These are phyloP conservation scores for Suillus subalutaceus DNA, from an alignment of 768 basidiomycete species.

Conservation along the genomic window DNA sequence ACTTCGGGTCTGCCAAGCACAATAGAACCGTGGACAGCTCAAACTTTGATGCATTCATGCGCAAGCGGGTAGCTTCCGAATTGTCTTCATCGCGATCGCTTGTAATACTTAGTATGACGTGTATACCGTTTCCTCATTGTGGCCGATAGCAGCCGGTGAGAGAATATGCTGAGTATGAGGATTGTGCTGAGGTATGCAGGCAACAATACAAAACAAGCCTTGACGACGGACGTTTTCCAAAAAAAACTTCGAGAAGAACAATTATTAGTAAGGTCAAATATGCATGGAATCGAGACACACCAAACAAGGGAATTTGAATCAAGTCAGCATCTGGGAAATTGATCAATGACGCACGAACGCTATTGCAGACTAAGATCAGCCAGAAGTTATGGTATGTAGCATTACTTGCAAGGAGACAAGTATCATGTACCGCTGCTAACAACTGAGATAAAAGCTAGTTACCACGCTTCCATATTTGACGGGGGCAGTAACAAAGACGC, in stretches of 20 bases:
- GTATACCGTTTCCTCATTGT: neutral
- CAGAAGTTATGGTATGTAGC: neutral
- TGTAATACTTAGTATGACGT: neutral
- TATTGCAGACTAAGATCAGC: neutral
- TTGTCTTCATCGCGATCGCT: neutral
- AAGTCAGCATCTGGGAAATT: neutral
- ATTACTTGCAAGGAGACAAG: neutral
- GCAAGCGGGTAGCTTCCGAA: neutral
- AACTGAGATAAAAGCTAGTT: neutral
- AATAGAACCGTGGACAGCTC: neutral
- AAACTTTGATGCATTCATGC: neutral
- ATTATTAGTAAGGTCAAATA: neutral
- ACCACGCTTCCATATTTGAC: slow-evolving; percentile 6
- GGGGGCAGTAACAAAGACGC: slow-evolving; percentile 7
- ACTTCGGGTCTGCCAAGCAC: neutral
- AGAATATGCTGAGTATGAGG: neutral
- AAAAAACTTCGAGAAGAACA: neutral
- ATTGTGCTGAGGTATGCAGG: neutral
- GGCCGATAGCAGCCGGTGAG: neutral
- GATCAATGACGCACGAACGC: neutral
- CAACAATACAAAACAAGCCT: neutral
- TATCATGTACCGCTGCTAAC: neutral
- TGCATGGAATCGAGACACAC: neutral
- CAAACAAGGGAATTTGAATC: neutral
- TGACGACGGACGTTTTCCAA: neutral